phyloP scores from a whole-genome alignment of 1,284 basidiomycete genomes.

The Cutaneotrichosporon cyanovorans region DNA sequence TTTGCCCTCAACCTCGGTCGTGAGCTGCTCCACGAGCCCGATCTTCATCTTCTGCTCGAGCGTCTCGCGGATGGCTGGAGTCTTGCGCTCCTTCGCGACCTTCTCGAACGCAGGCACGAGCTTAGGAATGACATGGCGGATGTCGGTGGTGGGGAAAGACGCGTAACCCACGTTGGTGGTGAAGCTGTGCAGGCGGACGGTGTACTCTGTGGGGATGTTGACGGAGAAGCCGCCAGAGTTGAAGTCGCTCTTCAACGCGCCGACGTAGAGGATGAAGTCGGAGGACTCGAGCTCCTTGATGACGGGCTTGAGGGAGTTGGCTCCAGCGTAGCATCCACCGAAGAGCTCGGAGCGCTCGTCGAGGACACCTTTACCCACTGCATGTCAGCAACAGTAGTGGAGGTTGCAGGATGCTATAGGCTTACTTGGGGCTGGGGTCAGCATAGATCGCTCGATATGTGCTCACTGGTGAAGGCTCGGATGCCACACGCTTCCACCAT shows the following conservation, averaged over 20 bases:
- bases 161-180: conserved; percentile 58
- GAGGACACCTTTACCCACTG: conserved; percentile 73
- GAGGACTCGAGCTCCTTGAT: conserved; percentile 71
- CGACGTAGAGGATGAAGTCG: conserved; percentile 76
- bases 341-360: conserved; percentile 75
- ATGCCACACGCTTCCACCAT: conserved; percentile 64
- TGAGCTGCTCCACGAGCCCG: conserved; percentile 17
- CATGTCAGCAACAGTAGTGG: conserved; percentile 1
- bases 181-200: conserved; percentile 71
- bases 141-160: conserved; percentile 47
- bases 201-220: conserved; percentile 53
- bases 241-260: conserved; percentile 76
- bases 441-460: background rate
- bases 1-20: conserved; percentile 18
- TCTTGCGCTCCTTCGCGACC: conserved; percentile 20
- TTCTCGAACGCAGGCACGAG: conserved; percentile 40
- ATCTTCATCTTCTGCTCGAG: conserved; percentile 29
- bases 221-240: conserved; percentile 56
- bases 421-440: conserved; percentile 54
- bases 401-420: background rate
- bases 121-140: conserved; percentile 47
- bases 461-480: conserved; percentile 56
- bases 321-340: conserved; percentile 81
- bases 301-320: conserved; percentile 62
- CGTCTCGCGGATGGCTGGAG: conserved; percentile 16